Conservation (phyloP, 208 protist species). For the Porcisia hertigi region DNA sequence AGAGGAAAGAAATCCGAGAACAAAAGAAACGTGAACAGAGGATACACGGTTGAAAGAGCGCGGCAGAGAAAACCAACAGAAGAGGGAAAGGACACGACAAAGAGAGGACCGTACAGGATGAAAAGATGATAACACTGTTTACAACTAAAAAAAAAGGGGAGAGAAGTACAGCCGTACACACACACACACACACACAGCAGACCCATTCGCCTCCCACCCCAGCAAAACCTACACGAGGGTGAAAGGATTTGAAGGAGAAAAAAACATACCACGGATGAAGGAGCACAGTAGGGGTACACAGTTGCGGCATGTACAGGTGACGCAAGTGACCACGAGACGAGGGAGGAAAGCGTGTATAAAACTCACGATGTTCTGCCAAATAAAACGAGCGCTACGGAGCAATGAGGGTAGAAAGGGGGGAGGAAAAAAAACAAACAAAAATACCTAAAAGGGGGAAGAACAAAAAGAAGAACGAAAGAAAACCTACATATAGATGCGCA, state of each 20-base stretch:
- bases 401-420: background rate
- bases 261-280: background rate
- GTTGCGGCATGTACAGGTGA: background rate
- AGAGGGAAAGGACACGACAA: background rate
- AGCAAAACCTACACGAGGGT: background rate
- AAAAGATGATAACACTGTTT: background rate
- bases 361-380: background rate
- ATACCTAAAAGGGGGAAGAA: background rate
- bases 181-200: conserved; percentile 1
- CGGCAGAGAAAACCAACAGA: background rate
- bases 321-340: background rate
- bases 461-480: conserved; percentile 4
- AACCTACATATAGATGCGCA: conserved; percentile 7
- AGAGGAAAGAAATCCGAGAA: background rate
- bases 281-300: background rate
- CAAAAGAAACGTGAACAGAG: background rate
- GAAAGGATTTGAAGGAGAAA: background rate
- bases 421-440: background rate
- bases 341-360: background rate
- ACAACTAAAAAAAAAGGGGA: background rate
- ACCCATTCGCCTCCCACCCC: background rate
- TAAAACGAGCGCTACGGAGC: background rate
- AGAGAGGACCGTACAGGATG: conserved; percentile 1
- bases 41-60: background rate
- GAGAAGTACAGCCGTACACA: background rate